A percentile compares a stretch with the other conserved stretches of the same genome.
Evolutionary conservation across 768 basidiomycete genomes (phyloP).

Genomic region (Candolleomyces efflorescens): DNA sequence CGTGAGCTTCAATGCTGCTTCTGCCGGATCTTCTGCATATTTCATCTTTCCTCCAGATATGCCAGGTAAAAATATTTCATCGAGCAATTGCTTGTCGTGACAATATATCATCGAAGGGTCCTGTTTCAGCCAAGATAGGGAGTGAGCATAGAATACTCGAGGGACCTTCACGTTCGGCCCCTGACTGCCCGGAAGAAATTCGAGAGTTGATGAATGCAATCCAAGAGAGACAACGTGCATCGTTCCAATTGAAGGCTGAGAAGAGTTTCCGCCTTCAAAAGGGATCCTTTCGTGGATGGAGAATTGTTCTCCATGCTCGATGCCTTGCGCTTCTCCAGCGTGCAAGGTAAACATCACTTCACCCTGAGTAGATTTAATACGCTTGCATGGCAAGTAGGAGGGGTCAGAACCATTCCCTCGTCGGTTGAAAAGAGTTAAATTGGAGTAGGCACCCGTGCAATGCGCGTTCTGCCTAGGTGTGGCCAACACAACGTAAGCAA

Average conservation of each 20-base stretch:
- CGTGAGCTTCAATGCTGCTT: constrained; percentile 18
- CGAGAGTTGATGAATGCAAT: constrained; percentile 19
- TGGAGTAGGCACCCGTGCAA: constrained; percentile 26
- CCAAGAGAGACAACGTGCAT: constrained; percentile 18
- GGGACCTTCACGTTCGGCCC: constrained; percentile 9
- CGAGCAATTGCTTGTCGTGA: constrained; percentile 21
- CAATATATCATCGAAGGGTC: constrained; percentile 19
- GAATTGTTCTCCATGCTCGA: constrained; percentile 21
- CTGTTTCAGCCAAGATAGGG: constrained; percentile 10
- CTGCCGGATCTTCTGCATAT: constrained; percentile 13
- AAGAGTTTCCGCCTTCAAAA: constrained; percentile 9
- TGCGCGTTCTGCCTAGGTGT: constrained; percentile 28
- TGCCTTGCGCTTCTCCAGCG: constrained; percentile 27
- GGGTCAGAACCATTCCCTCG: constrained; percentile 22
- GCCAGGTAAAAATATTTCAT: constrained; percentile 15
- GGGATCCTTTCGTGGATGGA: constrained; percentile 21
- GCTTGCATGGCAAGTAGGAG: constrained; percentile 21
- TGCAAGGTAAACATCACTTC: constrained; percentile 15
- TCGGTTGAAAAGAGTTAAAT: constrained; percentile 27
- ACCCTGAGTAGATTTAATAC: not conserved
- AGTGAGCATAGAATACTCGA: constrained; percentile 21
- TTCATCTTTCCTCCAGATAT: constrained; percentile 6
- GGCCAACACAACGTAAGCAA: too few species aligned
- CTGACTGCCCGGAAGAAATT: not conserved
- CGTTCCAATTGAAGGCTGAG: constrained; percentile 18